These are phyloP conservation scores for Kernera saxatilis DNA, from an alignment of 345 rosid species.

Conservation along the genomic window DNA sequence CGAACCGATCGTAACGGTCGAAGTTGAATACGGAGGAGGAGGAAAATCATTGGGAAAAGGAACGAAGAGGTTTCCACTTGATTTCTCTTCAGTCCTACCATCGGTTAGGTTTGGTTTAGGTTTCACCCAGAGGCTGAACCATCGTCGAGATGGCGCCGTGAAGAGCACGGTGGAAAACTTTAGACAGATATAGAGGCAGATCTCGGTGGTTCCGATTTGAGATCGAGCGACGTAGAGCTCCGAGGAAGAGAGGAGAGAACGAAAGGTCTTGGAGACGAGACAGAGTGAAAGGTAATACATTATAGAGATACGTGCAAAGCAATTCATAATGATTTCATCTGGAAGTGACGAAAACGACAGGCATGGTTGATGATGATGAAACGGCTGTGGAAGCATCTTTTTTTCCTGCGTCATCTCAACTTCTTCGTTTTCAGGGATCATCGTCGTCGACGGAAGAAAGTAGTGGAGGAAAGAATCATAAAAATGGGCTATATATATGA, in stretches of 20 bases:
- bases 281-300: slow-evolving; percentile 47
- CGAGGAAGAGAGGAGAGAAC: slow-evolving; percentile 48
- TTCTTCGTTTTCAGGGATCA: slow-evolving; percentile 3
- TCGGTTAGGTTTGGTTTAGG: slow-evolving; percentile 29
- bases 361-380: neutral
- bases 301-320: slow-evolving; percentile 56
- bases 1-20: slow-evolving; percentile 39
- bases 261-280: slow-evolving; percentile 54
- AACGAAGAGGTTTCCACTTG: slow-evolving; percentile 25
- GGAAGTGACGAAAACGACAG: slow-evolving; percentile 26
- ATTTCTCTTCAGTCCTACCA: neutral
- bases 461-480: neutral
- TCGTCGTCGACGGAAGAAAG: neutral
- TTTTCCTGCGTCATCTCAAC: slow-evolving; percentile 9
- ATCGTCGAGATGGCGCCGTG: neutral
- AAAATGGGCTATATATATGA: neutral
- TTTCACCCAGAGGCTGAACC: slow-evolving; percentile 8
- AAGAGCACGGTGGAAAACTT: slow-evolving; percentile 1
- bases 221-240: slow-evolving; percentile 48
- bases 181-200: slow-evolving; percentile 50
- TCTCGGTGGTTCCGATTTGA: slow-evolving; percentile 33
- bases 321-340: slow-evolving; percentile 49
- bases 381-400: neutral
- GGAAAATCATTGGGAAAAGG: slow-evolving; percentile 1
- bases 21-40: neutral